Evolutionary conservation across 23 red algal species (phyloP), one percentile per base, ranked within the genome.

Genomic region (Agarophyton chilense): DNA sequence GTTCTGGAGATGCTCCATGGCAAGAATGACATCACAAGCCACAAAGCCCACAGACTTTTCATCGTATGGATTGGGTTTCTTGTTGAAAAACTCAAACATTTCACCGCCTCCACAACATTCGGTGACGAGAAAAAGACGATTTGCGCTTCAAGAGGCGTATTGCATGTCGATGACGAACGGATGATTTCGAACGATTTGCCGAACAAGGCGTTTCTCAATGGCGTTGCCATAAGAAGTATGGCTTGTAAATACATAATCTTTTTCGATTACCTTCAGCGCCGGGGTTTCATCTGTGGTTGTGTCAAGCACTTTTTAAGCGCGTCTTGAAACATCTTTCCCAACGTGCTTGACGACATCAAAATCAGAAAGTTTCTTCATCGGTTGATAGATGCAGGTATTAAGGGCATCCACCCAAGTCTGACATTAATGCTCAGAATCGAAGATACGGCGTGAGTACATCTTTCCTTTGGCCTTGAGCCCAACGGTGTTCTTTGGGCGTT

Each of bases 201-300:
- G 89, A 25, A 98, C 87, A 49, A 94, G 43, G 54, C 95, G 90
- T 68, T 98, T 91, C 49, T 93, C 95, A 82, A 94, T 63, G 40
- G 95, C 90, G 35, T 98, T 91, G 0, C 94, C 81, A 43, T 92
- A 87, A 4, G 84, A 61, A 25, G 86, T 88, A 25, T 75, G 14
- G 21, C 64, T 87, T 53, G 90, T 81, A 36, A 83, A 94, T n/a
- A 98, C 91, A 40, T 49, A 68, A 10, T 34, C 76, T 55, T 94
- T 98, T 31, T 98, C 95, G 43, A 98, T 94, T 41, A 94, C 84
- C 50, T 98, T 98, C 68, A 95, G 82, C 26, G 91, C 92, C 19
- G 93, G 73, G 8, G 54, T 77, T 75, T 94, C 87, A 18, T 87
- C 85, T 13, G 84, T 78, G 10, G 65, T 64, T 31, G 61, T 77